A percentile compares a stretch with the other conserved stretches of the same genome.
These are phyloP conservation scores for Debaryomyces singareniensis DNA, from an alignment of 1,139 yeast genomes.

Conservation along the genomic window DNA sequence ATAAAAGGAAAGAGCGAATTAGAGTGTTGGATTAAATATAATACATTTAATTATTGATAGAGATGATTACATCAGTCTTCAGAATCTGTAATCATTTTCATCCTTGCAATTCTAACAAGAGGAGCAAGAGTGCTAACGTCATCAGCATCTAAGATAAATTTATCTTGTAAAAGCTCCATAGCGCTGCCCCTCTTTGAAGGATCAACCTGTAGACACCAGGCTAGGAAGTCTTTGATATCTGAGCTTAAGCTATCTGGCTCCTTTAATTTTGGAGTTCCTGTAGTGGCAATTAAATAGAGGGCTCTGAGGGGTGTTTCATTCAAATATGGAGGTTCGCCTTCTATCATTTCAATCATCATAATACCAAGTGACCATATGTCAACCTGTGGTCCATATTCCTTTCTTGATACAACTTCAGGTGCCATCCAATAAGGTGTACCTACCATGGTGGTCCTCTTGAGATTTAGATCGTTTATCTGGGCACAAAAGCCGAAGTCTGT, in stretches of 20 bases:
- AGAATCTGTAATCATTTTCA: conserved; percentile 60
- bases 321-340: conserved; percentile 96
- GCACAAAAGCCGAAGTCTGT: conserved; percentile 95
- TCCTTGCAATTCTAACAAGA: conserved; percentile 77
- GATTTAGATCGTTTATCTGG: conserved; percentile 78
- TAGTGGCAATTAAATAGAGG: conserved; percentile 86
- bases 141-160: conserved; percentile 69
- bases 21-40: background rate
- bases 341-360: conserved; percentile 97
- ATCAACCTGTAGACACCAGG: conserved; percentile 78
- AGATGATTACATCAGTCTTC: background rate
- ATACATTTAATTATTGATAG: background rate
- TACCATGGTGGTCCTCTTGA: conserved; percentile 94
- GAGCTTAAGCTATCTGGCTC: conserved; percentile 79
- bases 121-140: conserved; percentile 76
- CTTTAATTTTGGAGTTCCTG: conserved; percentile 90
- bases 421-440: conserved; percentile 99
- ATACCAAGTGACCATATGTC: conserved; percentile 98
- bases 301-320: conserved; percentile 94
- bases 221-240: conserved; percentile 61
- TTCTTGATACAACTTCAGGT: conserved; percentile 91
- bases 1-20: too few relatives aligned
- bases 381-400: conserved; percentile 95
- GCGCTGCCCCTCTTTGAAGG: conserved; percentile 83
- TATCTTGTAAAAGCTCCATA: conserved; percentile 62